These are phyloP conservation scores for Shiraia sp. DNA, from an alignment of 2,329 filamentous ascomycete genomes.

Conservation along the genomic window DNA sequence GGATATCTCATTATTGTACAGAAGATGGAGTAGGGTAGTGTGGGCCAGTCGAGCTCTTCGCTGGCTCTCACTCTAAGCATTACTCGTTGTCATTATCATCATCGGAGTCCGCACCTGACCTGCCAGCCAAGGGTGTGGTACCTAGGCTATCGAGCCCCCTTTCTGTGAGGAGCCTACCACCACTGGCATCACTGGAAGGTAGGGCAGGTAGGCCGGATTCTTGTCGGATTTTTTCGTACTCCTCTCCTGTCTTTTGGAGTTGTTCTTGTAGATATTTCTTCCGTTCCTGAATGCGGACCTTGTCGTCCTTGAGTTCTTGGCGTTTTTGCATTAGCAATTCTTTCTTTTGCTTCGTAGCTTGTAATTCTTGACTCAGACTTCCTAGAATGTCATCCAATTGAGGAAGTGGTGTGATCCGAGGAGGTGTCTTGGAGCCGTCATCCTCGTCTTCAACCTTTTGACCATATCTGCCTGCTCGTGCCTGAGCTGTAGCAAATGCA, in stretches of 20 bases:
- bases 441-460: constrained; percentile 50
- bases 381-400: constrained; percentile 69
- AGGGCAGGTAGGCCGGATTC: constrained; percentile 50
- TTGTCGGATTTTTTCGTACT: constrained; percentile 63
- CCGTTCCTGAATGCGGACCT: constrained; percentile 66
- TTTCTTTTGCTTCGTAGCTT: constrained; percentile 63
- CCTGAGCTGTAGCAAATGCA: constrained; percentile 87
- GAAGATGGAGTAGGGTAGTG: constrained; percentile 8
- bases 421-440: constrained; percentile 62
- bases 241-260: constrained; percentile 77
- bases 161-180: constrained; percentile 32
- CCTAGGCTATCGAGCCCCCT: constrained; percentile 44
- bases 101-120: constrained; percentile 28
- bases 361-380: constrained; percentile 64
- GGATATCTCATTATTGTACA: background rate
- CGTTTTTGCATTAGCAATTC: constrained; percentile 65
- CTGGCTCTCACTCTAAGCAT: background rate
- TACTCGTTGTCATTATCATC: constrained; percentile 27
- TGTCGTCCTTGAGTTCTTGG: constrained; percentile 69
- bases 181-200: constrained; percentile 31
- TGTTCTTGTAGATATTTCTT: constrained; percentile 80
- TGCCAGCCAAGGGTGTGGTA: constrained; percentile 35
- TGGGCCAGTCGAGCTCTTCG: constrained; percentile 3
- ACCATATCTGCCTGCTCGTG: constrained; percentile 81
- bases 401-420: constrained; percentile 78